Conservation (phyloP, 2,329 filamentous ascomycete species). For the Sporothrix humicola region DNA sequence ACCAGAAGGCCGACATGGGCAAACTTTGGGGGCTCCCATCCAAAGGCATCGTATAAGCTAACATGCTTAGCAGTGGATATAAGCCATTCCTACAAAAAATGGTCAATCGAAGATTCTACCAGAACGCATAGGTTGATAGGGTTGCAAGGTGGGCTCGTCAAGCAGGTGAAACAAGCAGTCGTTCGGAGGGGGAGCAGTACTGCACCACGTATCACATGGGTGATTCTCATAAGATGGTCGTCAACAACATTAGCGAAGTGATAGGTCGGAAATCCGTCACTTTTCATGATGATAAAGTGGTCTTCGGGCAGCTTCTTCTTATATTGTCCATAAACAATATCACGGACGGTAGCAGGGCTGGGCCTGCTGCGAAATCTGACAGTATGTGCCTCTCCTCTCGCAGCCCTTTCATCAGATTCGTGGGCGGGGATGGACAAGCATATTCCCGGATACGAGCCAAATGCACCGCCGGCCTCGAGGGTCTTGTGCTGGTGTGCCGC, state of each 20-base stretch:
- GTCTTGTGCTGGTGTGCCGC: slow-evolving; percentile 68
- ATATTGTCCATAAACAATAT: slow-evolving; percentile 79
- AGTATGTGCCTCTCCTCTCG: slow-evolving; percentile 72
- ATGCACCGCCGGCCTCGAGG: slow-evolving; percentile 56
- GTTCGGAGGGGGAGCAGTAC: slow-evolving; percentile 53
- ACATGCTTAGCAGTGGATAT: slow-evolving; percentile 81
- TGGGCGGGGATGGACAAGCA: slow-evolving; percentile 70
- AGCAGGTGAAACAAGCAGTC: neutral
- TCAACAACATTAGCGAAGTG: slow-evolving; percentile 97
- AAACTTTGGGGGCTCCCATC: slow-evolving; percentile 75
- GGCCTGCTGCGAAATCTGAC: slow-evolving; percentile 74
- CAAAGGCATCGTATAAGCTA: slow-evolving; percentile 75
- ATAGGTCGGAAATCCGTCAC: slow-evolving; percentile 91
- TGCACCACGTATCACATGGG: slow-evolving; percentile 89
- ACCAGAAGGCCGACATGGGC: slow-evolving; percentile 80
- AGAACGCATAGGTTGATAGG: too few species aligned
- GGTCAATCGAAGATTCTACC: neutral
- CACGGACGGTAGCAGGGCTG: slow-evolving; percentile 68
- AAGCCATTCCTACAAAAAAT: slow-evolving; percentile 77
- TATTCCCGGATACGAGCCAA: slow-evolving; percentile 62
- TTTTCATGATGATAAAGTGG: slow-evolving; percentile 89
- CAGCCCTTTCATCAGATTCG: slow-evolving; percentile 73
- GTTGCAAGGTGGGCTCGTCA: neutral
- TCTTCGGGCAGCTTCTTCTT: slow-evolving; percentile 64
- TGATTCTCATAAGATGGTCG: slow-evolving; percentile 93